A percentile compares a stretch with the other conserved stretches of the same genome.
phyloP scores from a whole-genome alignment of 78 protist genomes.

The Dictyostelium purpureum region DNA sequence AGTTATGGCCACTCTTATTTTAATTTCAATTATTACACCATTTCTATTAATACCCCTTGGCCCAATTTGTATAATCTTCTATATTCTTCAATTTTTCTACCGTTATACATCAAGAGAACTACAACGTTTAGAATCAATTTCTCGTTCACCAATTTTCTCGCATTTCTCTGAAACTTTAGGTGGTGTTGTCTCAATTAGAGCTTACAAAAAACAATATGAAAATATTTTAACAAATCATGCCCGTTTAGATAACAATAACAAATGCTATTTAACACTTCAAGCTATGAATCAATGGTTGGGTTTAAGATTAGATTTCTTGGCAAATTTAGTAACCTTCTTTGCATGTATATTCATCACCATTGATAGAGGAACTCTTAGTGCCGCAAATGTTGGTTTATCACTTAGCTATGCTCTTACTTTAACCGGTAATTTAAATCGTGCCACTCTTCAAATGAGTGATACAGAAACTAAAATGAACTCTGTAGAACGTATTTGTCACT shows the following conservation, averaged over 20 bases:
- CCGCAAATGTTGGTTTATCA: conserved; percentile 81
- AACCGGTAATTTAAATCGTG: conserved; percentile 53
- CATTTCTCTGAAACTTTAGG: conserved; percentile 86
- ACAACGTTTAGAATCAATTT: conserved; percentile 85
- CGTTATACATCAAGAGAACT: conserved; percentile 82
- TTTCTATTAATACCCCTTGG: conserved; percentile 71
- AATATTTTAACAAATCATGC: conserved; percentile 4
- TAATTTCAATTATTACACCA: conserved; percentile 63
- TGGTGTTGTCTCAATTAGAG: conserved; percentile 80
- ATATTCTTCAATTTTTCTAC: conserved; percentile 46
- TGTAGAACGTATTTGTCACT: conserved; percentile 82
- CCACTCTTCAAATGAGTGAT: conserved; percentile 70
- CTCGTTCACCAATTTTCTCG: conserved; percentile 87
- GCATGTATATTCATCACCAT: conserved; percentile 70
- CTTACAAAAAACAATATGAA: conserved; percentile 40
- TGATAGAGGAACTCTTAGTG: neutral
- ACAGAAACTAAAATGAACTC: conserved; percentile 76
- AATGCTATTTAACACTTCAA: conserved; percentile 42
- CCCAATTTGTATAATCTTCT: conserved; percentile 31
- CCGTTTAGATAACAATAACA: conserved; percentile 25
- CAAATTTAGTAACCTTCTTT: conserved; percentile 74
- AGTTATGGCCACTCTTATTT: conserved; percentile 36
- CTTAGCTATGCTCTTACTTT: conserved; percentile 73
- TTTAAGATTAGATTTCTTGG: conserved; percentile 86
- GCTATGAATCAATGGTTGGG: conserved; percentile 79